phyloP scores from a whole-genome alignment of 1,139 yeast genomes.

The Saccharomyces hybrid region DNA sequence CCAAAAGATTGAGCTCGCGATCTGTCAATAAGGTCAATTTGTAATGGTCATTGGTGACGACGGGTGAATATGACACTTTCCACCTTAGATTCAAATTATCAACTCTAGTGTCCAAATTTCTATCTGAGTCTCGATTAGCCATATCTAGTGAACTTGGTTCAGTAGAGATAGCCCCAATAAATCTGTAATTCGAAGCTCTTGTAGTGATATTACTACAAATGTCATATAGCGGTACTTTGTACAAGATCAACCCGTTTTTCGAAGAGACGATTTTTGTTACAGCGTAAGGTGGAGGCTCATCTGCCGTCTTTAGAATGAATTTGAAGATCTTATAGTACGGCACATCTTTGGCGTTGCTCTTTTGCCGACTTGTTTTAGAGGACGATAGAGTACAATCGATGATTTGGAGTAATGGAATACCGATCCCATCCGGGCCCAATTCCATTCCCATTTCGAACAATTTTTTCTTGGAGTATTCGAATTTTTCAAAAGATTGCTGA shows the following conservation, averaged over 20 bases:
- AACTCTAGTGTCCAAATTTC: conserved; percentile 10
- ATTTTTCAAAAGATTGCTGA: no score
- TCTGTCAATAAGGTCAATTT: conserved; percentile 7
- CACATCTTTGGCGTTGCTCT: no score
- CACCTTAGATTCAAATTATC: conserved; percentile 8
- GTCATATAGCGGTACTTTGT: conserved; percentile 9
- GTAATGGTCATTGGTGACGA: conserved; percentile 8
- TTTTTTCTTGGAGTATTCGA: no score
- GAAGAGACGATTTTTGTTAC: conserved; percentile 3
- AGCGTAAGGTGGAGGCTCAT: conserved; percentile 9
- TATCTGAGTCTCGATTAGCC: background rate
- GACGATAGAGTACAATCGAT: no score
- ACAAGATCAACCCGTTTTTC: conserved; percentile 4
- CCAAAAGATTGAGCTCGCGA: conserved; percentile 6
- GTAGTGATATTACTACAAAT: no score
- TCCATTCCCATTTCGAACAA: no score
- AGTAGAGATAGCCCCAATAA: background rate
- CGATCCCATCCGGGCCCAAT: no score
- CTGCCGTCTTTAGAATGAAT: conserved; percentile 2
- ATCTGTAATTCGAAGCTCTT: no score
- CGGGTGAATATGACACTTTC: conserved; percentile 6
- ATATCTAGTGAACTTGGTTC: background rate
- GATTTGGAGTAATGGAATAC: no score
- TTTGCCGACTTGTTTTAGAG: no score
- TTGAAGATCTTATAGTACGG: conserved; percentile 5